phyloP scores from a whole-genome alignment of 805 yeast species.

The Wickerhamiella shivajii region DNA sequence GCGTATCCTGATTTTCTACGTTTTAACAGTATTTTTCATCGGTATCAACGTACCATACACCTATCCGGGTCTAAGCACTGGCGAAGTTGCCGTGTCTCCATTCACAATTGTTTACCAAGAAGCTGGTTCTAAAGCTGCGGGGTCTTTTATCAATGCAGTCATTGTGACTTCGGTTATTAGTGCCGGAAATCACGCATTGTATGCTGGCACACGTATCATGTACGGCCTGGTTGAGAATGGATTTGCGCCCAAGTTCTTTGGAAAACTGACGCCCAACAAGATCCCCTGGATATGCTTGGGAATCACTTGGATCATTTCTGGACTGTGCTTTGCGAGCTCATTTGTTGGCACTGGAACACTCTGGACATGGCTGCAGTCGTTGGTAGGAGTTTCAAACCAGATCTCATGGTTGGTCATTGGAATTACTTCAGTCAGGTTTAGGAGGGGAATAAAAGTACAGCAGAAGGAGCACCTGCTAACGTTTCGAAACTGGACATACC shows the following conservation, averaged over 20 bases:
- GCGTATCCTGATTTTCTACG: slow-evolving; percentile 39
- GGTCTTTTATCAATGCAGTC: slow-evolving; percentile 44
- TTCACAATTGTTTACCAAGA: slow-evolving; percentile 30
- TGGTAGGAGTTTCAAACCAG: slow-evolving; percentile 51
- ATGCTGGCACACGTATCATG: slow-evolving; percentile 48
- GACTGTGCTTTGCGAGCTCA: slow-evolving; percentile 45
- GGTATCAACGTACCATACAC: slow-evolving; percentile 48
- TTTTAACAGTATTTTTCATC: slow-evolving; percentile 39
- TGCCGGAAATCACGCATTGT: slow-evolving; percentile 53
- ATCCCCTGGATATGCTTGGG: slow-evolving; percentile 37
- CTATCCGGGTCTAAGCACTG: slow-evolving; percentile 31
- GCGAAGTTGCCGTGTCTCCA: slow-evolving; percentile 33
- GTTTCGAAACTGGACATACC: slow-evolving; percentile 38
- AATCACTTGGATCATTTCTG: slow-evolving; percentile 40
- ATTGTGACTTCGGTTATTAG: slow-evolving; percentile 46
- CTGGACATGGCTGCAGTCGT: slow-evolving; percentile 37
- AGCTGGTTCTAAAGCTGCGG: slow-evolving; percentile 32
- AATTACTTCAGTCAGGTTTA: slow-evolving; percentile 38
- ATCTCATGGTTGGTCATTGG: slow-evolving; percentile 49
- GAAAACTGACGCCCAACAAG: slow-evolving; percentile 33
- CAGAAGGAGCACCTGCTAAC: slow-evolving; percentile 30
- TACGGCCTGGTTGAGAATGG: slow-evolving; percentile 47
- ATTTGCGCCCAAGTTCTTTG: slow-evolving; percentile 39
- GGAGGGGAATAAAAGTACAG: slow-evolving; percentile 30
- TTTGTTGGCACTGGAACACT: slow-evolving; percentile 39